Evolutionary conservation across 108 stramenopile genomes (phyloP).

Genomic region (Cyclotella cryptica): DNA sequence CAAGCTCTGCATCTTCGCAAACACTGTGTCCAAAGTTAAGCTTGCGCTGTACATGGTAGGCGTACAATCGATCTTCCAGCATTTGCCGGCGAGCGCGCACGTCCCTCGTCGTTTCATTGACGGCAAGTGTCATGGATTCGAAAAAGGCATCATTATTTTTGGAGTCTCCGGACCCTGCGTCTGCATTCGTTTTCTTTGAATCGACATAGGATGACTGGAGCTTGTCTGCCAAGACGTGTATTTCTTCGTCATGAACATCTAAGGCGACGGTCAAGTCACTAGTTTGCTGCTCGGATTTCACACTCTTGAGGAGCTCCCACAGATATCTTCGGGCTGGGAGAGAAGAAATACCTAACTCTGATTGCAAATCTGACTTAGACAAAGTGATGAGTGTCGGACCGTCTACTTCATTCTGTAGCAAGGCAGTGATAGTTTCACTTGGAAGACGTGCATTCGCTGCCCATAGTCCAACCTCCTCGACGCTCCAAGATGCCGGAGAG

Average conservation of each 20-base stretch:
- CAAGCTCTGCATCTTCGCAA: conserved; percentile 58
- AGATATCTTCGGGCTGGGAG: conserved; percentile 55
- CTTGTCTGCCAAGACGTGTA: conserved; percentile 21
- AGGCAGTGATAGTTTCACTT: conserved; percentile 18
- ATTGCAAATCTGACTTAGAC: conserved; percentile 42
- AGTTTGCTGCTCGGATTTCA: conserved; percentile 37
- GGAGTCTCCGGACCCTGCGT: conserved; percentile 2
- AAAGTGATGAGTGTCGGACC: conserved; percentile 59
- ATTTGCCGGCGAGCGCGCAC: conserved; percentile 39
- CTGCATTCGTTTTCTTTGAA: conserved; percentile 7
- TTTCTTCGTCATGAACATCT: conserved; percentile 50
- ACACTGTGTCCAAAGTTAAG: conserved; percentile 16
- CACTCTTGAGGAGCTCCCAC: conserved; percentile 51
- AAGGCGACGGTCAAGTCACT: conserved; percentile 41
- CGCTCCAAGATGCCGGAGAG: conserved; percentile 36
- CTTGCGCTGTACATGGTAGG: conserved; percentile 21
- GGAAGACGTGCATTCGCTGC: conserved; percentile 40
- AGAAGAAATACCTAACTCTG: conserved; percentile 56
- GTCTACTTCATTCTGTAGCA: conserved; percentile 55
- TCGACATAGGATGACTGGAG: background rate
- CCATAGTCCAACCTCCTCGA: conserved; percentile 51
- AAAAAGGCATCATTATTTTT: background rate
- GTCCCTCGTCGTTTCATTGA: conserved; percentile 1
- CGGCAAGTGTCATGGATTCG: no score
- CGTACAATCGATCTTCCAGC: conserved; percentile 49